Conservation (phyloP, 2,329 filamentous ascomycete species). For the Trichocomaceae sp. region DNA sequence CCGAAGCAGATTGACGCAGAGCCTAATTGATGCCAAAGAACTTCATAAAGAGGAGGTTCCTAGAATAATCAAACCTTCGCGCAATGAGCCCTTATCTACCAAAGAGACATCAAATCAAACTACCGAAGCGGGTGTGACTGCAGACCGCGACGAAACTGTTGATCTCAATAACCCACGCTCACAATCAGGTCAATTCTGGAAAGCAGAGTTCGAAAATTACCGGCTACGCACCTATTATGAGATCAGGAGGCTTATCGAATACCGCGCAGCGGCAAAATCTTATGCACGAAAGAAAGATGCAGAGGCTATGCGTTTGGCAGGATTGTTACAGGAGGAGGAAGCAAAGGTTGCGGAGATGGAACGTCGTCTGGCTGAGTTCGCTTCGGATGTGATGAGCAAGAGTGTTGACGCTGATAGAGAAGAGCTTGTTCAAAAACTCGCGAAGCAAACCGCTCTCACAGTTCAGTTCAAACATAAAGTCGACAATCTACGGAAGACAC, state of each 20-base stretch:
- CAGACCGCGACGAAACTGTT: constrained; percentile 43
- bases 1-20: constrained; percentile 37
- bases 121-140: constrained; percentile 20
- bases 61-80: constrained; percentile 19
- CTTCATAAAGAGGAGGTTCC: constrained; percentile 16
- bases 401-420: constrained; percentile 31
- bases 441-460: constrained; percentile 39
- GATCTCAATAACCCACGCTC: constrained; percentile 51
- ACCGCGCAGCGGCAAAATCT: constrained; percentile 53
- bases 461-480: constrained; percentile 41
- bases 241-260: constrained; percentile 54
- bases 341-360: constrained; percentile 40
- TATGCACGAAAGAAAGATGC: constrained; percentile 55
- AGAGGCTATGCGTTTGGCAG: constrained; percentile 47
- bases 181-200: constrained; percentile 57
- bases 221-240: constrained; percentile 52
- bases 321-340: constrained; percentile 48
- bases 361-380: constrained; percentile 36
- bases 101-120: constrained; percentile 13
- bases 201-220: constrained; percentile 54
- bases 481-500: constrained; percentile 28
- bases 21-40: constrained; percentile 35
- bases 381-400: constrained; percentile 32
- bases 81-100: constrained; percentile 14
- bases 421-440: constrained; percentile 36